Evolutionary conservation across 495 filamentous ascomycete genomes (phyloP), one percentile per base, ranked within the genome.

Genomic region (Hypoxylon perforatum): DNA sequence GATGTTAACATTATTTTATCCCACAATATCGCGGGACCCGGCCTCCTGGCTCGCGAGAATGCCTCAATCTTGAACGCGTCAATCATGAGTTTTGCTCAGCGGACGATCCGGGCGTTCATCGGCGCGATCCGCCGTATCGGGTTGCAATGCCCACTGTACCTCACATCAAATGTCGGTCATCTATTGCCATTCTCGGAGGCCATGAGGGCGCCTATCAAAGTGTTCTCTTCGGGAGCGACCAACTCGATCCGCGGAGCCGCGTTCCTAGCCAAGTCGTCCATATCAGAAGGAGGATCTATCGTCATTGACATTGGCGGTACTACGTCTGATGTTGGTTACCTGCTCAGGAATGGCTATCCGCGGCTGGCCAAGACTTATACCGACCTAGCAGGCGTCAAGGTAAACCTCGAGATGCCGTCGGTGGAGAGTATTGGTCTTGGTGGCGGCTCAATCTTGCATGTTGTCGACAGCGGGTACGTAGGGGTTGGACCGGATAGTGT

Each of bases 401-500:
- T 79, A 58, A 85, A 85, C 63, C 82, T 82, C 57, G 75, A 77
- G 11, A 79, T 69, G 36, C 71, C 85, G 1, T 79, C 86, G 47
- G 78, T 87, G 38, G 73, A 78, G 21, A 82, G 77, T 51, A 80
- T 86, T 30, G 85, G 84, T 0, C 75, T 87, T 5, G 85, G 85
- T 10, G 84, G 84, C 33, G 84, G 84, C 2, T 83, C 80, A 9
- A 73, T 82, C 4, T 76, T 86, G 8, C 60, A 77, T 1, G 72
- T 73, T 44, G 72, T 73, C 35, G 58, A 61, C 6, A 60, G 71
- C 21, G 30, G 33, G 3, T 8, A 39, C 15, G 61, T 81, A 14
- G 76, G 60, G 0, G 76, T 87, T 28, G 84, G 84, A 0, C 83
- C 84, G 0, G 84, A 85, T 35, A 80, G 77, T 14, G 85, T 86